These are phyloP conservation scores for Allantophomopsis cytisporea DNA, from an alignment of 2,329 filamentous ascomycete species.

Conservation along the genomic window DNA sequence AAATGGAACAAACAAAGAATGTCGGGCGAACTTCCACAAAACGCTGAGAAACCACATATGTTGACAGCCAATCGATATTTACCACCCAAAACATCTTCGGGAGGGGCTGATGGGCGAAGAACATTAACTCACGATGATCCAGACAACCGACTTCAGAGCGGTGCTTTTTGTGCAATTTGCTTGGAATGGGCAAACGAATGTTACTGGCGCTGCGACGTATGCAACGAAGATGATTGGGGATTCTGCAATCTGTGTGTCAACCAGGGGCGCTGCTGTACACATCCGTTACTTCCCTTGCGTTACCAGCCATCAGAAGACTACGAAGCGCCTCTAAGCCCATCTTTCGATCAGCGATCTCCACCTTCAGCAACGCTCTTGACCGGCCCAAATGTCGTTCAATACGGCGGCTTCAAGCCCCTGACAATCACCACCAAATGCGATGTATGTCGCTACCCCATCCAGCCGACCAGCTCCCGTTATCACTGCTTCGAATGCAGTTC, in stretches of 20 bases:
- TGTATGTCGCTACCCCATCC: constrained; percentile 60
- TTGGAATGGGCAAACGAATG: constrained; percentile 62
- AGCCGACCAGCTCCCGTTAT: constrained; percentile 54
- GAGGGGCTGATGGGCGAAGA: constrained; percentile 38
- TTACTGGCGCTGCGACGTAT: constrained; percentile 79
- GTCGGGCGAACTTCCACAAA: constrained; percentile 15
- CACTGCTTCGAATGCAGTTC: constrained; percentile 69
- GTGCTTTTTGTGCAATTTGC: constrained; percentile 76
- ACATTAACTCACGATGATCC: constrained; percentile 56
- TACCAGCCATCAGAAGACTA: constrained; percentile 31
- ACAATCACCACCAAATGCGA: constrained; percentile 68
- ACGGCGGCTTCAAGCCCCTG: constrained; percentile 47
- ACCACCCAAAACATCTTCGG: constrained; percentile 31
- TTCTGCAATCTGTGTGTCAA: constrained; percentile 85
- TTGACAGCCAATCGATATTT: constrained; percentile 43
- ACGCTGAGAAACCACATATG: constrained; percentile 36
- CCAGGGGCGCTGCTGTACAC: constrained; percentile 66
- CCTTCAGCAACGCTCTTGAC: constrained; percentile 31
- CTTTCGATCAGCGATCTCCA: constrained; percentile 15
- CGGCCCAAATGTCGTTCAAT: constrained; percentile 28
- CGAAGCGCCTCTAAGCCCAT: constrained; percentile 13
- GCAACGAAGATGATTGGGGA: constrained; percentile 90
- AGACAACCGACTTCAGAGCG: constrained; percentile 53
- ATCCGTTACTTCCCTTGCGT: constrained; percentile 64
- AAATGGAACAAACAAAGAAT: constrained; percentile 45